Conservation (phyloP, 495 filamentous ascomycete genomes). For the Xylaria flabelliformis region DNA sequence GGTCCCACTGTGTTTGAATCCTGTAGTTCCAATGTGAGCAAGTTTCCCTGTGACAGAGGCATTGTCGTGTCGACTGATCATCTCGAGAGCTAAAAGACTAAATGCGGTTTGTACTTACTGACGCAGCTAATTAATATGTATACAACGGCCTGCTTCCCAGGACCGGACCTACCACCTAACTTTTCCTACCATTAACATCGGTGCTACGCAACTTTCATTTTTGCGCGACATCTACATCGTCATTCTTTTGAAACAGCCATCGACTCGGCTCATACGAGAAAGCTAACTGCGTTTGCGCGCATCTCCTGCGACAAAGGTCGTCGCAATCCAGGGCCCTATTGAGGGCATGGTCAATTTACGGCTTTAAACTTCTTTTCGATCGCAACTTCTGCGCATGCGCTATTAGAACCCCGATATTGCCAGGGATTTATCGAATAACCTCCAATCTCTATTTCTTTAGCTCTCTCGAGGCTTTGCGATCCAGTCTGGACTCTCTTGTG, state of each 20-base stretch:
- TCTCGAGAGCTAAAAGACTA: not conserved
- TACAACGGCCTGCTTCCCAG: not conserved
- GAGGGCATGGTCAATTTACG: not conserved
- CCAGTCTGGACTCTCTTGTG: not conserved
- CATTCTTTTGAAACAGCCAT: not conserved
- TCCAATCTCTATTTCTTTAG: not conserved
- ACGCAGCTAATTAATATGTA: not conserved
- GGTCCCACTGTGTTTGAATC: slow-evolving; percentile 15
- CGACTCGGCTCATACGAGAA: not conserved
- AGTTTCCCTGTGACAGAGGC: slow-evolving; percentile 15
- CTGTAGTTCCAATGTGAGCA: slow-evolving; percentile 20
- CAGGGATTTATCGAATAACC: not conserved
- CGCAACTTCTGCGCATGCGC: not conserved
- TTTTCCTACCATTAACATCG: not conserved
- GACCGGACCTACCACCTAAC: not conserved
- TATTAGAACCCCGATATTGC: not conserved
- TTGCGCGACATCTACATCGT: not conserved
- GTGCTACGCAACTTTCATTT: not conserved
- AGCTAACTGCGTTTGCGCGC: not conserved
- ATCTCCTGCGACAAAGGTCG: not conserved
- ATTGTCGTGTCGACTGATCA: not conserved
- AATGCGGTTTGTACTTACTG: not conserved
- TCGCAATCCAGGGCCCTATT: not conserved
- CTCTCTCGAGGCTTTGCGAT: not conserved
- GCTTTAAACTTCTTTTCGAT: not conserved